Conservation (phyloP, 1,284 basidiomycete species). For the Hortiboletus rubellus region DNA sequence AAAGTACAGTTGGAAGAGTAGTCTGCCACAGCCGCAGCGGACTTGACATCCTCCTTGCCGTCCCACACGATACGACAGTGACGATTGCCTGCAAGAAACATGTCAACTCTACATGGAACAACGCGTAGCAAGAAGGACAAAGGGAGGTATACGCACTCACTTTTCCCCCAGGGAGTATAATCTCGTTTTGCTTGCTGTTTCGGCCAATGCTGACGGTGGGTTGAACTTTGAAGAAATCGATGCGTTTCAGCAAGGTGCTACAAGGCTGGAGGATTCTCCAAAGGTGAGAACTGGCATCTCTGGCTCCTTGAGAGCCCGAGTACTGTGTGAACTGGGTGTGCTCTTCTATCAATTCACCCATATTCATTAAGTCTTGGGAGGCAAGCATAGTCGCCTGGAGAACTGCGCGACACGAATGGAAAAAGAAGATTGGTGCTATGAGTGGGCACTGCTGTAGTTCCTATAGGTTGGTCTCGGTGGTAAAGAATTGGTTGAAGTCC, state of each 20-base stretch:
- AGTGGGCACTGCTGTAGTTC: too few species aligned
- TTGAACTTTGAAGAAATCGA: slow-evolving; percentile 58
- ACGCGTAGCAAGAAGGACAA: slow-evolving; percentile 13
- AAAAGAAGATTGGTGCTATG: too few species aligned
- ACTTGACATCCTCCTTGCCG: slow-evolving; percentile 49
- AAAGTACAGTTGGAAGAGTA: slow-evolving; percentile 81
- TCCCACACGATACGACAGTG: slow-evolving; percentile 71
- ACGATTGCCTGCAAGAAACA: slow-evolving; percentile 52
- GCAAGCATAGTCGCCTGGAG: too few species aligned
- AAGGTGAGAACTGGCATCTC: slow-evolving; percentile 47
- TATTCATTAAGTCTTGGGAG: too few species aligned
- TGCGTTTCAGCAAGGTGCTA: slow-evolving; percentile 46
- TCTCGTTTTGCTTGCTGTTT: slow-evolving; percentile 47
- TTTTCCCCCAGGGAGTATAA: slow-evolving; percentile 63
- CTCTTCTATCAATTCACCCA: too few species aligned
- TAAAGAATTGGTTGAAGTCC: neutral
- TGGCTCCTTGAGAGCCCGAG: too few species aligned
- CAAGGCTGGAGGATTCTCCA: slow-evolving; percentile 72
- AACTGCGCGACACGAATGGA: too few species aligned
- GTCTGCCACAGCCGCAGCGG: slow-evolving; percentile 68
- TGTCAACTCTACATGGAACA: slow-evolving; percentile 19
- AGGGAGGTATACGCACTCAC: slow-evolving; percentile 59
- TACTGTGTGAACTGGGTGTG: too few species aligned
- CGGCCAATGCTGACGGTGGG: slow-evolving; percentile 56
- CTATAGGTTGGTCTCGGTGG: too few species aligned